Percentiles rank a stretch among this genome's conserved stretches.
These are phyloP conservation scores for Symbiodinium natans DNA, from an alignment of 73 alveolate species.

Conservation along the genomic window DNA sequence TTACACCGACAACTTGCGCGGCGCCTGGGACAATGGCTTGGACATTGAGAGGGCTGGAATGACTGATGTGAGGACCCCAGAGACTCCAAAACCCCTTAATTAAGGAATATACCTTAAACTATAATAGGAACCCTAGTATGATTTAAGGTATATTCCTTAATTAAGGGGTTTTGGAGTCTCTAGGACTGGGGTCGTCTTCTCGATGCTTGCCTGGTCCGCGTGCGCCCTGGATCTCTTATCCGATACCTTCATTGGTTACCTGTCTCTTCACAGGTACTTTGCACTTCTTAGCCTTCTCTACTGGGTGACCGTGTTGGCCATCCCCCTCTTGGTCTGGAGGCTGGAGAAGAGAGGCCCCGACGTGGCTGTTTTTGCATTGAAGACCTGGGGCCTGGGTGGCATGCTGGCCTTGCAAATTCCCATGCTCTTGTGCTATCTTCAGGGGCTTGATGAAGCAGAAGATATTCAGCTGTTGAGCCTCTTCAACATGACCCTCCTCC, in stretches of 20 bases:
- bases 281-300: neutral
- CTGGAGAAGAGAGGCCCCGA: conserved; percentile 38
- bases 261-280: neutral
- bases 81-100: no score
- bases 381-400: conserved; percentile 33
- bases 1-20: conserved; percentile 3
- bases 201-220: neutral
- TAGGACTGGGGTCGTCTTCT: neutral
- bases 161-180: no score
- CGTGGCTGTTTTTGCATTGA: neutral
- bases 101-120: no score
- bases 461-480: neutral
- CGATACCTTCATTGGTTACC: neutral
- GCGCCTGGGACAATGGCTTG: conserved; percentile 1
- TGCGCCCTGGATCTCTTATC: conserved; percentile 7
- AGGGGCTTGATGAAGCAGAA: conserved; percentile 3
- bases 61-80: no score
- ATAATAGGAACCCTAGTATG: no score
- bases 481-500: neutral
- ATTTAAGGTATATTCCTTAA: no score
- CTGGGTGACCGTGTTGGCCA: neutral
- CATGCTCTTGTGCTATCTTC: conserved; percentile 14
- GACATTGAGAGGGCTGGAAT: neutral
- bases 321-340: conserved; percentile 26
- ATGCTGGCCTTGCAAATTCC: conserved; percentile 20